Conservation (phyloP, 2,329 filamentous ascomycete genomes). For the Chaetomiaceae sp. region DNA sequence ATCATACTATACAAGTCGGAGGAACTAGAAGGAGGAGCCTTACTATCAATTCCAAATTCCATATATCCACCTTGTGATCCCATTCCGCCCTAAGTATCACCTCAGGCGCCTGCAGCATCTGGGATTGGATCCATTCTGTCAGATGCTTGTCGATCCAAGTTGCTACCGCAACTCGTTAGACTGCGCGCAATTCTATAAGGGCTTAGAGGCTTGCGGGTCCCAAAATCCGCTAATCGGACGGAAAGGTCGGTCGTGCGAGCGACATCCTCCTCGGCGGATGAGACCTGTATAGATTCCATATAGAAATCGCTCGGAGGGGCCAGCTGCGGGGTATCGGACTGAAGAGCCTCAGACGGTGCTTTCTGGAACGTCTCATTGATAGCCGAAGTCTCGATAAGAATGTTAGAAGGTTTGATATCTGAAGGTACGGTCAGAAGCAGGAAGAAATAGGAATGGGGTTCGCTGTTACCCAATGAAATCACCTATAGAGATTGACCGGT, state of each 20-base stretch:
- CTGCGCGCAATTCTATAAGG: too few species aligned
- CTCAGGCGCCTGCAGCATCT: slow-evolving; percentile 17
- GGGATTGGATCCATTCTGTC: slow-evolving; percentile 13
- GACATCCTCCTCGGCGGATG: slow-evolving; percentile 7
- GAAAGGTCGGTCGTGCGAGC: slow-evolving; percentile 1
- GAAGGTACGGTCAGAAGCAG: neutral
- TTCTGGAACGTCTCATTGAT: slow-evolving; percentile 13
- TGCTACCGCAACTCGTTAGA: too few species aligned
- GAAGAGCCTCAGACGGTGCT: slow-evolving; percentile 8
- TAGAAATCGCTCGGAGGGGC: slow-evolving; percentile 12
- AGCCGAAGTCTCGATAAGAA: slow-evolving; percentile 12
- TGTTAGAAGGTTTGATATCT: slow-evolving; percentile 20
- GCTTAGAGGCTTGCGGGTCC: slow-evolving; percentile 12
- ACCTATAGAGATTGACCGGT: too few species aligned
- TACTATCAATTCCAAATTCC: slow-evolving; percentile 11
- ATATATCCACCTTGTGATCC: slow-evolving; percentile 17
- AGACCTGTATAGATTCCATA: slow-evolving; percentile 4
- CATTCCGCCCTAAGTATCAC: slow-evolving; percentile 16
- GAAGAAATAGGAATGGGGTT: neutral
- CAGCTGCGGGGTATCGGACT: neutral
- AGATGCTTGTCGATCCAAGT: slow-evolving; percentile 11
- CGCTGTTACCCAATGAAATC: too few species aligned
- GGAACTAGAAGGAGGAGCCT: neutral
- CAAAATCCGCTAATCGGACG: slow-evolving; percentile 15
- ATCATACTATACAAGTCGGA: too few species aligned